Conservation (phyloP, 495 filamentous ascomycete species). For the Neurospora sp. region DNA sequence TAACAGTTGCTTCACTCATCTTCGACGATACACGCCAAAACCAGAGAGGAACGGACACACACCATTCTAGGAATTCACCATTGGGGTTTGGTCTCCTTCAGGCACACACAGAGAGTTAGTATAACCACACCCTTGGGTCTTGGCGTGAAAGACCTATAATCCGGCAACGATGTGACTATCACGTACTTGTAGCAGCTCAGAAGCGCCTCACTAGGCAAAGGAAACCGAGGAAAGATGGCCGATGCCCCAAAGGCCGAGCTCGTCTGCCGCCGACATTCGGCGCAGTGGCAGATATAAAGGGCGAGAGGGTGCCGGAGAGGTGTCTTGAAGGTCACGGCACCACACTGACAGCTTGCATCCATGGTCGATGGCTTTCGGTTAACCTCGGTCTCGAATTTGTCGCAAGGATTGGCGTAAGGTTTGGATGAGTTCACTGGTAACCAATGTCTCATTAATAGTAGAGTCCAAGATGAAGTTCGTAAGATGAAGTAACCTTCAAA, state of each 20-base stretch:
- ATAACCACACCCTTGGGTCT: neutral
- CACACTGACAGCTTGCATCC: slow-evolving; percentile 55
- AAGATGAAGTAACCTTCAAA: neutral
- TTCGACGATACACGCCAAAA: neutral
- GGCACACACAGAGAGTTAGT: neutral
- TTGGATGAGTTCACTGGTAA: neutral
- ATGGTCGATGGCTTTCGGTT: slow-evolving; percentile 12
- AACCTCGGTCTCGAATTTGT: neutral
- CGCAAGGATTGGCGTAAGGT: neutral
- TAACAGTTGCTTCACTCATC: neutral
- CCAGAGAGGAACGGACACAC: slow-evolving; percentile 3
- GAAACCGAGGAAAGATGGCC: slow-evolving; percentile 55
- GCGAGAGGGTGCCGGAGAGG: slow-evolving; percentile 44
- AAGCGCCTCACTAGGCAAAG: slow-evolving; percentile 33
- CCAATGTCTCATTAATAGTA: neutral
- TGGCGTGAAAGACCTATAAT: neutral
- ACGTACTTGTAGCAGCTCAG: slow-evolving; percentile 40
- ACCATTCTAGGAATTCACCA: slow-evolving; percentile 39
- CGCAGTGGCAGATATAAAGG: slow-evolving; percentile 61
- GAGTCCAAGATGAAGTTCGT: neutral
- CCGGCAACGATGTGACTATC: neutral
- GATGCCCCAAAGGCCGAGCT: slow-evolving; percentile 58
- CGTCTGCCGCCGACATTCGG: slow-evolving; percentile 55
- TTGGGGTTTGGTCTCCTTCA: slow-evolving; percentile 26
- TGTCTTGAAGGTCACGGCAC: slow-evolving; percentile 50